Evolutionary conservation across 805 yeast species (phyloP).

Genomic region (Spathaspora sp.): DNA sequence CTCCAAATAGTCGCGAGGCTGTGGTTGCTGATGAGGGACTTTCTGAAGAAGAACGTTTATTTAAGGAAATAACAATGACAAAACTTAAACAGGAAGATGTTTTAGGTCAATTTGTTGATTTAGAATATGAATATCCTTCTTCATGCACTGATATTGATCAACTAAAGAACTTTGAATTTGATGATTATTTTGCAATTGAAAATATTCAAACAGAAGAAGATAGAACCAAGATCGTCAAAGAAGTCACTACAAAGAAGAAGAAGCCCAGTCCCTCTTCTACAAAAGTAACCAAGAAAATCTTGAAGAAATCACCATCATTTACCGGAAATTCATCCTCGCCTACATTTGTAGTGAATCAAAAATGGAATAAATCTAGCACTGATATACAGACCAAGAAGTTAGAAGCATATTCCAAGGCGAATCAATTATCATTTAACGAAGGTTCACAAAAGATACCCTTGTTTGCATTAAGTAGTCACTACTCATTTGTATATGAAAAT

Average conservation of each 20-base stretch:
- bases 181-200: not conserved
- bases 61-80: not conserved
- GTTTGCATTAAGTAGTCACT: conserved; percentile 11
- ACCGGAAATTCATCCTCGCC: conserved; percentile 6
- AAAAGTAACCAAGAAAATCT: conserved; percentile 7
- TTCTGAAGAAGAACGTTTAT: not conserved
- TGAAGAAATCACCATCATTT: conserved; percentile 12
- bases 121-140: conserved; percentile 5
- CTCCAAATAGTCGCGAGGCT: not conserved
- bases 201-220: not conserved
- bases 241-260: conserved; percentile 5
- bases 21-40: not conserved
- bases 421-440: conserved; percentile 9
- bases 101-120: conserved; percentile 3
- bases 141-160: not conserved
- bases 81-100: not conserved
- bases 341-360: conserved; percentile 5
- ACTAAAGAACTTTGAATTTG: not conserved
- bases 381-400: not conserved
- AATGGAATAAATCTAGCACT: conserved; percentile 6
- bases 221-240: not conserved
- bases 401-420: not conserved
- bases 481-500: conserved; percentile 19
- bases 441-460: conserved; percentile 13
- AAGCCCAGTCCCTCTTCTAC: not conserved